Base-by-base conservation (phyloP, 768 basidiomycete genomes). In the Wakefieldia striispora region DNA sequence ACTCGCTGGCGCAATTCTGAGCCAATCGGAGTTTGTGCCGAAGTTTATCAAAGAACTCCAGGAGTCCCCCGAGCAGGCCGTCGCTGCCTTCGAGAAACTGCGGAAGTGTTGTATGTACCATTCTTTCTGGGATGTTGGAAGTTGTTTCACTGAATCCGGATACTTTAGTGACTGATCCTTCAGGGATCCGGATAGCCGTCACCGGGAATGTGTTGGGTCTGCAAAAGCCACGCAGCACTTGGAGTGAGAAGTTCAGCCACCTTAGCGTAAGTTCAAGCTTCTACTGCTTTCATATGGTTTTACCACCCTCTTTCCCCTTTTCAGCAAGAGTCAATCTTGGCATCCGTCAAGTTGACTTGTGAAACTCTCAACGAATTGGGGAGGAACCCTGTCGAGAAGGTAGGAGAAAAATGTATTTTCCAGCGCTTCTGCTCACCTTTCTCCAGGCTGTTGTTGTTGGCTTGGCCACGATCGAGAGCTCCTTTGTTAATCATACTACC, bases 381-480 rank as follows among this genome's bases (percentile, higher is more conserved):
- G 31, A 77, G 75, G 60, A 77, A 83, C 14, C 91, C 93, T 1
- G 66, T 75, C 7, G 83, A 76, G 63, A 87, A 84, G 77, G 91
- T 90, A 53, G 57, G 63, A 45, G 20, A 17, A 39, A 45, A 31
- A 7, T 24, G 8, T 12, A 19, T 34, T n/a, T 43, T 13, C 3
- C n/a, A 16, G 14, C 37, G 3, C 44, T 33, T 39, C 6, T 39
- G 9, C 40, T 58, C n/a, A 57, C 13, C 10, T 31, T 19, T 26
- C 43, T 50, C 13, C 19, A 93, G 88, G 90, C 88, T 23, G 77
- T 92, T 24, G 78, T 98, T 20, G 86, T 95, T 69, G 85, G 90
- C 53, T 78, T 98, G 49, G 87, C 94, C 1, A 93, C 92, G 4
- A 95, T 97, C 53, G 97, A 99, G 70, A 95, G 92, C 60, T 88